A percentile compares a stretch with the other conserved stretches of the same genome.
These are phyloP conservation scores for Lophiostoma macrostomum DNA, from an alignment of 495 filamentous ascomycete species.

Conservation along the genomic window DNA sequence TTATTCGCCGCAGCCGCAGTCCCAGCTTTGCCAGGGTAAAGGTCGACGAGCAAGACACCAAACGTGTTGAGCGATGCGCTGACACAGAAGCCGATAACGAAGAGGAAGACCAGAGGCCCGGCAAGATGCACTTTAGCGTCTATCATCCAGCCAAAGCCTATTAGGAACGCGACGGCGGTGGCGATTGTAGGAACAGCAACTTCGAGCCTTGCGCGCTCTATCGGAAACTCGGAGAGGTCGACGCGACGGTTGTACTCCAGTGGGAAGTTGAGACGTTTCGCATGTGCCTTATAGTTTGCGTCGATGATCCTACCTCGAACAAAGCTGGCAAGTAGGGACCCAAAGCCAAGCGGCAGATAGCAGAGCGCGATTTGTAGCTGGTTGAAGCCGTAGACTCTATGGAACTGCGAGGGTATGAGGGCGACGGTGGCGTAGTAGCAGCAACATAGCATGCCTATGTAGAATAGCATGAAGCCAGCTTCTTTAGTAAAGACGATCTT, in stretches of 20 bases:
- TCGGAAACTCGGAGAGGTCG: constrained; percentile 48
- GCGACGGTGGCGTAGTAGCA: constrained; percentile 58
- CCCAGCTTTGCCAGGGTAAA: constrained; percentile 58
- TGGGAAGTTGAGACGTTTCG: constrained; percentile 34
- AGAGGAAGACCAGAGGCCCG: constrained; percentile 50
- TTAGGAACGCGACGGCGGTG: constrained; percentile 30
- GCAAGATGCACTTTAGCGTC: constrained; percentile 27
- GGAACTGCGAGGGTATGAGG: constrained; percentile 56
- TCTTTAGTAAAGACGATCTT: constrained; percentile 64
- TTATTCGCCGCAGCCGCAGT: constrained; percentile 71
- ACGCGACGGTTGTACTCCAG: constrained; percentile 42
- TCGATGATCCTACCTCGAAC: constrained; percentile 39
- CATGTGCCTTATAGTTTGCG: constrained; percentile 43
- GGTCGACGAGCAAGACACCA: constrained; percentile 60
- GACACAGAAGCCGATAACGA: constrained; percentile 56
- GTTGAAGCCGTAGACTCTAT: constrained; percentile 59
- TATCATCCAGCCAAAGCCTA: constrained; percentile 45
- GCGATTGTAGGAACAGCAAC: constrained; percentile 32
- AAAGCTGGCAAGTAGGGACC: constrained; percentile 28
- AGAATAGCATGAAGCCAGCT: constrained; percentile 56
- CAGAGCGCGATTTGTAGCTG: constrained; percentile 64
- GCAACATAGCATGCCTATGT: constrained; percentile 54
- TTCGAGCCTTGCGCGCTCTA: constrained; percentile 50
- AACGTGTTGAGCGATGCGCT: constrained; percentile 55
- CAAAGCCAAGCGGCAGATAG: constrained; percentile 38